These are phyloP conservation scores for Amanita exitialis DNA, from an alignment of 768 basidiomycete species.

Conservation along the genomic window DNA sequence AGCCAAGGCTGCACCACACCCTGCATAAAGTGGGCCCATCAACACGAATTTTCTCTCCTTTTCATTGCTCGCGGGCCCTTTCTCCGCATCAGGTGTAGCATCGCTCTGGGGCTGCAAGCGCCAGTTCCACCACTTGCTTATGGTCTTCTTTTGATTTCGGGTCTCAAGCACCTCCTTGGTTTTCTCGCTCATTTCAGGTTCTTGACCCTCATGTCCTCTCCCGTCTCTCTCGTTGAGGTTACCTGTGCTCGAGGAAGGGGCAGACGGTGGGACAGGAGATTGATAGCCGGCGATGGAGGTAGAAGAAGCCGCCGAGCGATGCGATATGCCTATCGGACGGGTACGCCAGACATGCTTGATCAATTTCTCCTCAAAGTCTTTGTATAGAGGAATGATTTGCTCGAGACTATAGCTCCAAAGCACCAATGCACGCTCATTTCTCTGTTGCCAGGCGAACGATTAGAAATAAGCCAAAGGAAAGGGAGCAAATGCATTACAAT, in stretches of 20 bases:
- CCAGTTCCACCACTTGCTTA: constrained; percentile 36
- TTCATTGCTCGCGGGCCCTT: constrained; percentile 18
- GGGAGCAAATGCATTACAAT: constrained; percentile 28
- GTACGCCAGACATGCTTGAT: constrained; percentile 75
- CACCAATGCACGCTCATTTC: constrained; percentile 70
- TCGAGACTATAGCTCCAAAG: constrained; percentile 74
- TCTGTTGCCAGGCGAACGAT: constrained; percentile 17
- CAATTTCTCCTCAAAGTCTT: constrained; percentile 68
- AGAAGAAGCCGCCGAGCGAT: background rate
- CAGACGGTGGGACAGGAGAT: background rate
- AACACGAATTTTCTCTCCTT: constrained; percentile 38
- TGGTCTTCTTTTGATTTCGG: constrained; percentile 8
- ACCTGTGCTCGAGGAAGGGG: constrained; percentile 11
- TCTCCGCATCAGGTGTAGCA: constrained; percentile 25
- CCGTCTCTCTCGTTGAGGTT: constrained; percentile 26
- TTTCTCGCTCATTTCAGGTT: constrained; percentile 13
- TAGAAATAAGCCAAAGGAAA: background rate
- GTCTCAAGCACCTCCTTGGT: constrained; percentile 11
- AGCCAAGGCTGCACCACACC: constrained; percentile 53
- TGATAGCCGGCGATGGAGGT: background rate
- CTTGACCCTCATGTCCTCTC: constrained; percentile 10
- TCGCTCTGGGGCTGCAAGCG: constrained; percentile 25
- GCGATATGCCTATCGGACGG: constrained; percentile 16
- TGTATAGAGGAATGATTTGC: constrained; percentile 55
- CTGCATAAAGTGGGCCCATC: constrained; percentile 65